These are phyloP conservation scores for Pythium insidiosum DNA, from an alignment of 352 stramenopile species.

Conservation along the genomic window DNA sequence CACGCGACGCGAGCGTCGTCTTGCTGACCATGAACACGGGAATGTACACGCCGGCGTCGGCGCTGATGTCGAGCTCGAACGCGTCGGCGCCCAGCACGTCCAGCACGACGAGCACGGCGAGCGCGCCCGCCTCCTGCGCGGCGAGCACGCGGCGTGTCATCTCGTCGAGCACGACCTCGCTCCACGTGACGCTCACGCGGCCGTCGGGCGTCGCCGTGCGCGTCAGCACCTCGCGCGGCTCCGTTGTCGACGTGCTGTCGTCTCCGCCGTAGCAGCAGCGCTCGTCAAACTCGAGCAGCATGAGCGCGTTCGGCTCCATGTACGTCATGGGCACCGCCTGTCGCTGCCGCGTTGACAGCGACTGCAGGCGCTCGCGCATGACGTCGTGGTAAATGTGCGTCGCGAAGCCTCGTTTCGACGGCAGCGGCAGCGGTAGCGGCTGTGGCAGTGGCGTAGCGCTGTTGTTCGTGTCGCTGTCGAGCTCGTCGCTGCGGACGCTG, in stretches of 20 bases:
- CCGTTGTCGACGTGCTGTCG: background rate
- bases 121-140: conserved; percentile 45
- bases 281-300: conserved; percentile 11
- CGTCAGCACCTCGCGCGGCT: conserved; percentile 14
- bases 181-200: conserved; percentile 6
- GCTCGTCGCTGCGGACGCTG: too few relatives aligned
- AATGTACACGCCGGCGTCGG: conserved; percentile 55
- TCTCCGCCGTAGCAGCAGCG: conserved; percentile 1
- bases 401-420: conserved; percentile 36
- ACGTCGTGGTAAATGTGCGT: conserved; percentile 42
- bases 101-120: conserved; percentile 51
- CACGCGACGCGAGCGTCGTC: conserved; percentile 7
- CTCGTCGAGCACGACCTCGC: conserved; percentile 27
- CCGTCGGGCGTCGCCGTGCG: conserved; percentile 12
- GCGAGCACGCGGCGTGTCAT: conserved; percentile 44
- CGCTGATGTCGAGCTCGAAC: conserved; percentile 39
- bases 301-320: conserved; percentile 15
- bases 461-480: too few relatives aligned
- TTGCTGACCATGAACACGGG: conserved; percentile 54
- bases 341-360: conserved; percentile 7
- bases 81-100: conserved; percentile 48
- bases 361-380: conserved; percentile 22
- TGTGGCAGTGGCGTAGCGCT: too few relatives aligned
- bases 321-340: conserved; percentile 14
- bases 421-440: too few relatives aligned